Evolutionary conservation across 345 rosid genomes (phyloP).

Genomic region (Eucalyptus erythrocorys): DNA sequence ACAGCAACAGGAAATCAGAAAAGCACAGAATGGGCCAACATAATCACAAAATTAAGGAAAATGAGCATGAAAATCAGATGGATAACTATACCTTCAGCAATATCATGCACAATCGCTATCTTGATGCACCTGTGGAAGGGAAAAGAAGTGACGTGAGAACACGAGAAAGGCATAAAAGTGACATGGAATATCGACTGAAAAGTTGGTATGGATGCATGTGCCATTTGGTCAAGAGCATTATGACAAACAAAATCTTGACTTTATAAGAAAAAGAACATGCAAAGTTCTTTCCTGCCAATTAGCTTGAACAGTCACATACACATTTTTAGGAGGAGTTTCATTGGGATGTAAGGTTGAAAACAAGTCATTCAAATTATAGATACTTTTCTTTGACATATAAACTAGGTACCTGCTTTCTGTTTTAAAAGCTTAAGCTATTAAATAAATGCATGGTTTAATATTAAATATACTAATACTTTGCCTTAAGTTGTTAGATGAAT

Average conservation of each 20-base stretch:
- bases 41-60: not conserved
- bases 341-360: not conserved
- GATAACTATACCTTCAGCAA: slow-evolving; percentile 71
- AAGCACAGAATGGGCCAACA: not conserved
- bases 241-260: not conserved
- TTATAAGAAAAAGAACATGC: not conserved
- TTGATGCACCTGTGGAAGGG: slow-evolving; percentile 69
- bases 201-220: not conserved
- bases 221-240: not conserved
- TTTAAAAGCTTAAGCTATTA: not conserved
- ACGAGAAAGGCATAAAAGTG: not conserved
- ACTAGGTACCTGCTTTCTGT: not conserved
- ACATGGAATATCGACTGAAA: not conserved
- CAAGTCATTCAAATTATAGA: not conserved
- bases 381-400: not conserved
- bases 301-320: not conserved
- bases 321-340: not conserved
- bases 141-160: not conserved
- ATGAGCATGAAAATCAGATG: not conserved
- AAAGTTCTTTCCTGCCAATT: not conserved
- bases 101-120: slow-evolving; percentile 95
- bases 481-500: too few species aligned
- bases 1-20: not conserved
- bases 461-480: too few species aligned
- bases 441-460: not conserved